phyloP scores from a whole-genome alignment of 331 rosid genomes.

The Malus hybrid region DNA sequence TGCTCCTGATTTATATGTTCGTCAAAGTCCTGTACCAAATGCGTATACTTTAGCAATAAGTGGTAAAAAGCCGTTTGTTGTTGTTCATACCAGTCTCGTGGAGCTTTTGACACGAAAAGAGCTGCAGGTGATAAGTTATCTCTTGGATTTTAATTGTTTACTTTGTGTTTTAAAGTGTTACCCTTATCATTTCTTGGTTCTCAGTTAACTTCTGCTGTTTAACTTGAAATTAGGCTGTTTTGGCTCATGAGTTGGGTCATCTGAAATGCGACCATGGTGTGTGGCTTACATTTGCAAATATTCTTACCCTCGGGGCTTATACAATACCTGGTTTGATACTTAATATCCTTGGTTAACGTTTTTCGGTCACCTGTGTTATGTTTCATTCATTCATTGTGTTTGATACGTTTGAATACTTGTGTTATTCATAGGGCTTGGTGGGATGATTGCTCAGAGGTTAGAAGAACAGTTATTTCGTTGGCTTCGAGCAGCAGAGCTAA shows the following conservation, averaged over 20 bases:
- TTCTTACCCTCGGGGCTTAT: slow-evolving; percentile 91
- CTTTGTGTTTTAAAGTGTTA: neutral
- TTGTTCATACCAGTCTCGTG: slow-evolving; percentile 91
- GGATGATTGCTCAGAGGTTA: slow-evolving; percentile 76
- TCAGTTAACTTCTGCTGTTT: slow-evolving; percentile 15
- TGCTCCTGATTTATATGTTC: slow-evolving; percentile 85
- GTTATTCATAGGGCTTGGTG: slow-evolving; percentile 68
- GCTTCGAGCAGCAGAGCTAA: slow-evolving; percentile 97
- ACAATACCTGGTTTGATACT: slow-evolving; percentile 49
- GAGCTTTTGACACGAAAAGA: slow-evolving; percentile 83
- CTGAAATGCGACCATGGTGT: slow-evolving; percentile 97
- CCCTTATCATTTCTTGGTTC: neutral
- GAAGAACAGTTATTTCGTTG: slow-evolving; percentile 93
- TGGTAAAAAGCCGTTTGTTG: slow-evolving; percentile 88
- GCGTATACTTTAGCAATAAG: slow-evolving; percentile 93
- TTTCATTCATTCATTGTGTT: neutral
- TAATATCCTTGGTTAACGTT: neutral
- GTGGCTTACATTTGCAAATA: slow-evolving; percentile 96
- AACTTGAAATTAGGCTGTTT: slow-evolving; percentile 65
- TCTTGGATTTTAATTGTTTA: neutral
- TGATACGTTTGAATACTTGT: neutral
- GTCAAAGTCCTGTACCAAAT: slow-evolving; percentile 95
- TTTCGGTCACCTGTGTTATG: neutral
- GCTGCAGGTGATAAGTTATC: slow-evolving; percentile 59
- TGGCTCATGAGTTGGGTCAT: slow-evolving; percentile 99